Percentiles rank a stretch among this genome's conserved stretches.
These are phyloP conservation scores for Ophiostoma fasciatum DNA, from an alignment of 2,329 filamentous ascomycete genomes.

Conservation along the genomic window DNA sequence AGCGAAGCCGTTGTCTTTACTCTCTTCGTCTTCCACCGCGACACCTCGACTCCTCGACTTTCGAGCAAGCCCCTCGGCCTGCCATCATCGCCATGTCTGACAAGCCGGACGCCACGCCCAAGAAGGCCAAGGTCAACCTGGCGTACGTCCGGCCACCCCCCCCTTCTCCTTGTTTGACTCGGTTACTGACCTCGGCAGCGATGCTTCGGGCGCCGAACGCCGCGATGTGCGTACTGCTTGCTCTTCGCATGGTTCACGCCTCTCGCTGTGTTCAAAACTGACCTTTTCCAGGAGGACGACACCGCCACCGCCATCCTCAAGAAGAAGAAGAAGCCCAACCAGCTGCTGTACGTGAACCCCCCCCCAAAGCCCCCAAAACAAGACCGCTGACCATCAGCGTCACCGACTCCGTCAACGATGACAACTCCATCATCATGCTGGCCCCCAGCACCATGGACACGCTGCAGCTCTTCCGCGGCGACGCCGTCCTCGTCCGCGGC, in stretches of 20 bases:
- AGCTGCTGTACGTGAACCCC: constrained; percentile 57
- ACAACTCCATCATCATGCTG: constrained; percentile 97
- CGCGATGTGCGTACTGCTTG: constrained; percentile 50
- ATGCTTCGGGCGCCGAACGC: constrained; percentile 75
- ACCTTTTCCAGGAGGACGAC: constrained; percentile 60
- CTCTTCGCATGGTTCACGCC: neutral
- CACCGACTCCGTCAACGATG: constrained; percentile 96
- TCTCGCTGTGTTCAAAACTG: neutral
- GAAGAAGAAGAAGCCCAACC: constrained; percentile 99
- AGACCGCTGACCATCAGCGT: constrained; percentile 42
- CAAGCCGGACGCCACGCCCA: constrained; percentile 23
- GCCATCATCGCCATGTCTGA: constrained; percentile 48
- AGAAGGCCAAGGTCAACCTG: constrained; percentile 62
- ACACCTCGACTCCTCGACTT: neutral
- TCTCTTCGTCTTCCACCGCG: neutral
- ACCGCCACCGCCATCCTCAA: constrained; percentile 93
- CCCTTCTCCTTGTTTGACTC: constrained; percentile 2
- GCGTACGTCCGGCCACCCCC: constrained; percentile 39
- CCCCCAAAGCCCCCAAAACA: neutral
- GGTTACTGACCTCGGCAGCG: constrained; percentile 41
- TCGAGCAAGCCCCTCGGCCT: constrained; percentile 3
- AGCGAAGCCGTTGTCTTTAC: no score
- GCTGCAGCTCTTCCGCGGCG: constrained; percentile 94
- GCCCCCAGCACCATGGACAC: constrained; percentile 99
- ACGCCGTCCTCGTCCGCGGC: constrained; percentile 94